Conservation (phyloP, 352 stramenopile species). For the Thraustochytrium striatum region DNA sequence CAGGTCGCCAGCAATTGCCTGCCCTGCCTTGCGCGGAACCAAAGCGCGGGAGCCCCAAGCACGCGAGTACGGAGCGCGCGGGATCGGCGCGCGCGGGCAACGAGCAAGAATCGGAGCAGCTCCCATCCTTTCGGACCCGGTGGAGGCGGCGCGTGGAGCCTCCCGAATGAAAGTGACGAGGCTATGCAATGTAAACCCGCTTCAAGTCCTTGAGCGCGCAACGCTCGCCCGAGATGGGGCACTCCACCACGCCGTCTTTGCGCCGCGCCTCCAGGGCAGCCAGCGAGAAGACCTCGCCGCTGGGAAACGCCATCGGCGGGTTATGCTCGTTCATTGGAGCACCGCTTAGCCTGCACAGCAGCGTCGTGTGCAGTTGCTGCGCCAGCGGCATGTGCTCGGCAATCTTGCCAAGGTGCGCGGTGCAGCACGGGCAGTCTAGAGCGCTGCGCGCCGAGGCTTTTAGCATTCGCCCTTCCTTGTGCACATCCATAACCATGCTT, state of each 20-base stretch:
- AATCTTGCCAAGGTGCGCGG: slow-evolving; percentile 65
- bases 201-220: neutral
- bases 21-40: no score
- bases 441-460: neutral
- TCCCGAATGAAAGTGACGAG: no score
- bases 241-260: slow-evolving; percentile 42
- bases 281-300: slow-evolving; percentile 74
- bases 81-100: no score
- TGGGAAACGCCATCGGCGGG: slow-evolving; percentile 69
- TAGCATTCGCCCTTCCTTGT: no score
- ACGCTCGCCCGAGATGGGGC: neutral
- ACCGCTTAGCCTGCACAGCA: slow-evolving; percentile 71
- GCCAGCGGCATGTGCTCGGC: slow-evolving; percentile 64
- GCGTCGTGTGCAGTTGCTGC: slow-evolving; percentile 71
- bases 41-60: no score
- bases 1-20: no score
- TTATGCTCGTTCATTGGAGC: slow-evolving; percentile 77
- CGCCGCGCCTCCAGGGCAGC: slow-evolving; percentile 65
- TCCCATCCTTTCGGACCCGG: no score
- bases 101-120: no score
- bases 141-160: no score
- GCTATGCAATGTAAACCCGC: slow-evolving; percentile 9
- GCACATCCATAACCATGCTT: neutral
- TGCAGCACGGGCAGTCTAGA: slow-evolving; percentile 65
- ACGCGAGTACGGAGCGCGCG: no score